Evolutionary conservation across 805 yeast species (phyloP), one percentile per base, ranked within the genome.

Genomic region (Sugiyamaella qingdaonensis): DNA sequence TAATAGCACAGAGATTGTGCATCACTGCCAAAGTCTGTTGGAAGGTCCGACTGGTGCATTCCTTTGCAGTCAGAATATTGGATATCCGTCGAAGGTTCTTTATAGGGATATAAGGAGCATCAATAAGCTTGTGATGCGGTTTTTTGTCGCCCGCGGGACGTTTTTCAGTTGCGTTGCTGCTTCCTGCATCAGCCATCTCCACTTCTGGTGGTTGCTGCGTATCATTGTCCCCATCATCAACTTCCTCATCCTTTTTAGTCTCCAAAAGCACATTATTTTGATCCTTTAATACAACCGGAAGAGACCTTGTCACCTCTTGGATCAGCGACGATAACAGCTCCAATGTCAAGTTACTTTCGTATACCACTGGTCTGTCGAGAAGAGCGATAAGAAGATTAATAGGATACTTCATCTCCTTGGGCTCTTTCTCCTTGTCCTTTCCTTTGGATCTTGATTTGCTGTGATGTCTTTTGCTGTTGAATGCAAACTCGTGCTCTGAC

Each of bases 21-120:
- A 91, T 86, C 1, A 89, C 80, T 55, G 87, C 80, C 49, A 91
- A 76, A 0, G 91, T 83, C 64, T 90, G 87, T 61, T 89, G 89
- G 71, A 91, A 89, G 0, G 95, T 88, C 42, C 85, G 79, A 58
- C 88, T 84, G 34, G 91, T 82, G 64, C 97, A 89, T 52, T 91
- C 95, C 63, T 87, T 88, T 0, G 92, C 80, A 3, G 85, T 80
- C 50, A 91, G 73, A 32, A 88, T 81, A 19, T 81, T 76, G 13
- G 87, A 84, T 32, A 89, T 73, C 56, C 77, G 77, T 46, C 80
- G 77, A 62, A 88, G 73, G 58, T 84, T 84, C 18, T 73, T 68
- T 39, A 79, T 81, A 0, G 88, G 84, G 58, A 91, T 80, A 41
- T 70, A 68, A 1, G 96, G 95, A 1, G 85, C 57, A 27, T 49